Evolutionary conservation across 176 grass and related monocot genomes (phyloP), one percentile per base, ranked within the genome.

Genomic region (Thalia dealbata): DNA sequence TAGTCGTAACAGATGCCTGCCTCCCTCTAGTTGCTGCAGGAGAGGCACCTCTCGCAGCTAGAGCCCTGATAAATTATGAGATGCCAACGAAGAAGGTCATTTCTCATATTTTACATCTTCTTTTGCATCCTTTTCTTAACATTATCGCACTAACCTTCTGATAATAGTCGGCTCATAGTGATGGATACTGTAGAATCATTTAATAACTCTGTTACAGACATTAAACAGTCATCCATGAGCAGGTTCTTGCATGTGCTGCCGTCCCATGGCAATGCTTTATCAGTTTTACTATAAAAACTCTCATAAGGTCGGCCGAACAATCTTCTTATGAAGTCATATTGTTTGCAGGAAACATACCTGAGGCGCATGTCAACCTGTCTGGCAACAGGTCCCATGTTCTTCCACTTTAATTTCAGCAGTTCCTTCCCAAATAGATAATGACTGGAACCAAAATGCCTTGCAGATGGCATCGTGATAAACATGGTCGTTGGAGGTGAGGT

Each of bases 401-500:
- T 23, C 25, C 67, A 51, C 38, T 50, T 69, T 60, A 9, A 45
- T 19, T 43, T 48, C 52, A 19, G 3, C 24, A 25, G 28, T 44
- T 22, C 19, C 26, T 70, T 18, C 10, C 11, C 35, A 16, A 61
- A 14, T 70, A 71, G 35, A 78, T 22, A 43, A 2, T 32, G 25
- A 27, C 32, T 38, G 28, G 55, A 61, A 10, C 15, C 51, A n/a
- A 27, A 4, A 48, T 75, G 43, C 22, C 26, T 75, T 58, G 69
- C 88, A 97, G 93, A 91, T 51, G 87, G 93, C 72, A 90, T 88
- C 48, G 87, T 88, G 48, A 88, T 97, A 72, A 97, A 93, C 81
- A 97, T 97, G 87, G 90, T 97, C 67, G 95, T 97, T 55, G 95
- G 95, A 84, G 90, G 89, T 21, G 90, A 93, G 78, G 95, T 97